These are phyloP conservation scores for Larix sibirica DNA, from an alignment of 83 land plant genomes.

Conservation along the genomic window DNA sequence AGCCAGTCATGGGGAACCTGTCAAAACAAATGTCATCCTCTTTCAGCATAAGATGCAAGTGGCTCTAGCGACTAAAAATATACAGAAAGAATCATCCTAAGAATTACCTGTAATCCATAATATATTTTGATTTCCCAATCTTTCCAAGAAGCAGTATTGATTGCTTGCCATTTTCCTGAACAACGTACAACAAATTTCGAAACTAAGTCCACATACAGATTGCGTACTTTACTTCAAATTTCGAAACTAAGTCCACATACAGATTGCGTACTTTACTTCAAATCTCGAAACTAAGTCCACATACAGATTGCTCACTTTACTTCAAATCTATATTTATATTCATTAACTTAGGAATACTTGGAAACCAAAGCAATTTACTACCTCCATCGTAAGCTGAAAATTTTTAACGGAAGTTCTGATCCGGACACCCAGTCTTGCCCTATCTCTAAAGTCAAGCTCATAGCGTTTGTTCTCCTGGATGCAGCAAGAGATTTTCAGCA, in stretches of 20 bases:
- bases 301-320: background rate
- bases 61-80: too few relatives aligned
- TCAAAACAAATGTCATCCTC: background rate
- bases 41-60: background rate
- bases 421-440: conserved; percentile 45
- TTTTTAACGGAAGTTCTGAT: conserved; percentile 81
- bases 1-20: conserved; percentile 84
- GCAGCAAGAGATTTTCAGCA: background rate
- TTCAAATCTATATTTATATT: background rate
- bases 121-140: conserved; percentile 68
- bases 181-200: background rate
- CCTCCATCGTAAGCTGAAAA: conserved; percentile 85
- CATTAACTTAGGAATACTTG: background rate
- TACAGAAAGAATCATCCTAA: background rate
- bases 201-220: background rate
- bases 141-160: conserved; percentile 73
- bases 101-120: conserved; percentile 76
- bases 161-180: conserved; percentile 74
- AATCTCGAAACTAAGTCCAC: background rate
- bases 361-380: conserved; percentile 15
- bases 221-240: background rate
- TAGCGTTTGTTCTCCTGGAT: conserved; percentile 53
- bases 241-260: background rate
- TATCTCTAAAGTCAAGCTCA: conserved; percentile 79
- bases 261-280: background rate